Percentiles rank a stretch among this genome's conserved stretches.
Evolutionary conservation across 1,284 basidiomycete genomes (phyloP).

Genomic region (Veloboletus limbatus): DNA sequence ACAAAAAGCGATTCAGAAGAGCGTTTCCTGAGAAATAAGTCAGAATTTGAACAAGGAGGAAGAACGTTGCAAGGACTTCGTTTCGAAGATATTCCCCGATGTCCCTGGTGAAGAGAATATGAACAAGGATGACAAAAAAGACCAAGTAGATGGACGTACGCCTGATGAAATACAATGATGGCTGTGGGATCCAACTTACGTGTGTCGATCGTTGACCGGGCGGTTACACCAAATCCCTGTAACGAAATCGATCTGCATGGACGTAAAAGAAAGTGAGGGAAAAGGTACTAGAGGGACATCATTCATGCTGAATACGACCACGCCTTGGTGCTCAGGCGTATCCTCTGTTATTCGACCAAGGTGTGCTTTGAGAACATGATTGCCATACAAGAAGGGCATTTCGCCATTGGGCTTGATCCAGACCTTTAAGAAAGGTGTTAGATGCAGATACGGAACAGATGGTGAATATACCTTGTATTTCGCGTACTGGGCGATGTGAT

Average conservation of each 20-base stretch:
- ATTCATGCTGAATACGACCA: conserved; percentile 94
- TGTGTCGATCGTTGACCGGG: conserved; percentile 93
- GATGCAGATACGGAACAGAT: background rate
- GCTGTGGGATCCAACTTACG: conserved; percentile 97
- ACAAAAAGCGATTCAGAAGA: conserved; percentile 46
- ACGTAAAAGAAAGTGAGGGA: background rate
- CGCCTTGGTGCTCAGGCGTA: conserved; percentile 98
- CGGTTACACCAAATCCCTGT: conserved; percentile 97
- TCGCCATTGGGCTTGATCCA: conserved; percentile 99
- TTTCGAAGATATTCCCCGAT: conserved; percentile 95
- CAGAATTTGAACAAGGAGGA: conserved; percentile 8
- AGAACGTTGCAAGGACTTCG: conserved; percentile 56
- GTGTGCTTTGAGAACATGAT: conserved; percentile 98
- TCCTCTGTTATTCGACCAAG: conserved; percentile 99
- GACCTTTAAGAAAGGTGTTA: conserved; percentile 53
- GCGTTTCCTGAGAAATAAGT: conserved; percentile 53
- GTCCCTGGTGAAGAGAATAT: conserved; percentile 54
- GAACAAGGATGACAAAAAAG: conserved; percentile 2
- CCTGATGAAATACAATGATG: conserved; percentile 98
- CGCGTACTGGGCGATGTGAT: conserved; percentile 94
- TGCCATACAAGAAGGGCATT: conserved; percentile 98
- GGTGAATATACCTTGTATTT: conserved; percentile 83
- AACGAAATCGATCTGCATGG: conserved; percentile 9
- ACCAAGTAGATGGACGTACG: conserved; percentile 47
- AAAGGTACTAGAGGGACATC: conserved; percentile 83